phyloP scores from a whole-genome alignment of 768 basidiomycete genomes.

The Serendipita vermifera region DNA sequence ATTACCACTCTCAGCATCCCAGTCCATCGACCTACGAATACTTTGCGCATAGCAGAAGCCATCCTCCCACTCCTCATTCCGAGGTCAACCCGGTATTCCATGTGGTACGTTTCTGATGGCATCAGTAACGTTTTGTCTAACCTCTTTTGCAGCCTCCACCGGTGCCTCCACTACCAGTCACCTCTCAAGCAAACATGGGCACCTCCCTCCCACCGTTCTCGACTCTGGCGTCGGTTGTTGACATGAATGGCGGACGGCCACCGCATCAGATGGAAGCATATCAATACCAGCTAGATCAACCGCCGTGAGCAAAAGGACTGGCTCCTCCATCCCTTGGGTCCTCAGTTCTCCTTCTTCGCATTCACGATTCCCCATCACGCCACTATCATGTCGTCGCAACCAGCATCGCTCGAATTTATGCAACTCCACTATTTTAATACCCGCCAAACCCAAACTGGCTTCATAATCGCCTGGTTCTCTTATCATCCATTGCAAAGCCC shows the following conservation, averaged over 20 bases:
- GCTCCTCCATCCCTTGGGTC: too few species aligned
- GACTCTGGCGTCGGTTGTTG: constrained; percentile 71
- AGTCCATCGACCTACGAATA: constrained; percentile 34
- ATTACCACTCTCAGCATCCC: constrained; percentile 33
- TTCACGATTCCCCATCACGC: too few species aligned
- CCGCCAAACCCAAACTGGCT: too few species aligned
- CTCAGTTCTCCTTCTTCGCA: too few species aligned
- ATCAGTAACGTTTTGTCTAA: neutral
- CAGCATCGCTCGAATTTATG: too few species aligned
- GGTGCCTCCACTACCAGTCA: constrained; percentile 12
- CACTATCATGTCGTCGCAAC: too few species aligned
- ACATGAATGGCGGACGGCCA: too few species aligned
- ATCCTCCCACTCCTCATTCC: constrained; percentile 48
- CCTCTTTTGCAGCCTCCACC: neutral
- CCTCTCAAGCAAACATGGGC: constrained; percentile 15
- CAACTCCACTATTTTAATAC: too few species aligned
- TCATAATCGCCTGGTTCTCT: too few species aligned
- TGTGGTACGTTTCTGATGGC: constrained; percentile 50
- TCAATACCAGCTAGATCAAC: neutral
- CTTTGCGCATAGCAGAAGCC: constrained; percentile 46
- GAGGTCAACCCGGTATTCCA: constrained; percentile 80
- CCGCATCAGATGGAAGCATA: constrained; percentile 19
- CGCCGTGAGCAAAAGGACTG: constrained; percentile 3
- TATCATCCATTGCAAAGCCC: too few species aligned
- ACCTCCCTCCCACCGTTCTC: constrained; percentile 59